Evolutionary conservation across 164 flowering plant species (phyloP).

Genomic region (Liquidambar formosana): DNA sequence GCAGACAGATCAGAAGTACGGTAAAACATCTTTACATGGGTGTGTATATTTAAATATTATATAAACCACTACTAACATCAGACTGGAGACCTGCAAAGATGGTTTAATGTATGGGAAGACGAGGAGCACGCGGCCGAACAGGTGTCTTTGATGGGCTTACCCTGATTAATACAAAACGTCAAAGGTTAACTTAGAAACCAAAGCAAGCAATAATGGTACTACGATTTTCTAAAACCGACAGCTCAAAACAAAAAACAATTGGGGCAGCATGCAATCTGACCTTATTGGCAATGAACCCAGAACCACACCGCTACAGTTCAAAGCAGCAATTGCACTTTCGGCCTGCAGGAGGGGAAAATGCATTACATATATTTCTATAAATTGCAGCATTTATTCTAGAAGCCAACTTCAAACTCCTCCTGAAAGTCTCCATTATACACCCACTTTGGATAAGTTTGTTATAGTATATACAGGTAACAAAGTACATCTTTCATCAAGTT

Average conservation of each 20-base stretch:
- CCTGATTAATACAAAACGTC: constrained; percentile 38
- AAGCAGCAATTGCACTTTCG: constrained; percentile 87
- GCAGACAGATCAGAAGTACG: constrained; percentile 20
- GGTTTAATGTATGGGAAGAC: constrained; percentile 46
- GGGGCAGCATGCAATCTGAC: constrained; percentile 20
- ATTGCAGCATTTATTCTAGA: not conserved
- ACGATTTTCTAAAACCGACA: not conserved
- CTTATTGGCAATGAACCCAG: constrained; percentile 77
- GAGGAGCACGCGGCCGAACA: constrained; percentile 66
- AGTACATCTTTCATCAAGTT: not conserved
- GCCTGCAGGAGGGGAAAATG: constrained; percentile 44
- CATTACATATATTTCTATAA: not conserved
- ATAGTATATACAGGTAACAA: not conserved
- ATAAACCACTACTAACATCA: constrained; percentile 12
- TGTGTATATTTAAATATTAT: constrained; percentile 27
- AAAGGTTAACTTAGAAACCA: not conserved
- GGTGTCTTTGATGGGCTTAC: constrained; percentile 90
- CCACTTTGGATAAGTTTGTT: not conserved
- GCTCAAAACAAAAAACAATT: not conserved
- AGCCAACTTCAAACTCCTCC: not conserved
- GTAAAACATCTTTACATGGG: constrained; percentile 33
- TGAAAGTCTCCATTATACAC: not conserved
- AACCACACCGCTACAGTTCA: constrained; percentile 77
- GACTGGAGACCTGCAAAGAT: constrained; percentile 8
- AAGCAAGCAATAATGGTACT: not conserved